These are phyloP conservation scores for Anthoceros angustus DNA, from an alignment of 225 moss, liverwort and hornwort species.

Conservation along the genomic window DNA sequence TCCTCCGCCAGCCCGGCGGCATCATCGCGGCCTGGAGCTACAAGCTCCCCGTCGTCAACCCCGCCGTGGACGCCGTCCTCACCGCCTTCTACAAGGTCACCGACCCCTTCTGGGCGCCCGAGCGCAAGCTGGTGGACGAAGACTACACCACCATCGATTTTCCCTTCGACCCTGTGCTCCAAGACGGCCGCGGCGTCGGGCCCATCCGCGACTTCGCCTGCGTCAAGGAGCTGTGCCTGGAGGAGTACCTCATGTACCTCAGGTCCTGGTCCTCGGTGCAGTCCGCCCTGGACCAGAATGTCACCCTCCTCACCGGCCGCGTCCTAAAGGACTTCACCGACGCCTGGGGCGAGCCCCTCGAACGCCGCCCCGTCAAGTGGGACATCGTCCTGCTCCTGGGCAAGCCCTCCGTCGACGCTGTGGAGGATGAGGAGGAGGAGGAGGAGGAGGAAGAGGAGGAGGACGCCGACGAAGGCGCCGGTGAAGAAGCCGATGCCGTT, in stretches of 20 bases:
- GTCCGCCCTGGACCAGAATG: slow-evolving; percentile 29
- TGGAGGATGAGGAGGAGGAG: no score
- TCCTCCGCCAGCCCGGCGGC: slow-evolving; percentile 40
- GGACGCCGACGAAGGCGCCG: no score
- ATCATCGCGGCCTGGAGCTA: slow-evolving; percentile 41
- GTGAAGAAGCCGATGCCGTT: no score
- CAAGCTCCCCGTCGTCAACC: slow-evolving; percentile 22
- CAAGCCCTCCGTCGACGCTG: neutral
- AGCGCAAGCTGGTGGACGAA: slow-evolving; percentile 18
- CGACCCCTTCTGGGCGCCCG: slow-evolving; percentile 21
- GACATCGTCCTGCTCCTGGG: neutral
- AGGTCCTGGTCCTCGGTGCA: slow-evolving; percentile 42
- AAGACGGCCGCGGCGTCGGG: slow-evolving; percentile 13
- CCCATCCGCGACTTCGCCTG: slow-evolving; percentile 22
- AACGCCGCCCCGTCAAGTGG: neutral
- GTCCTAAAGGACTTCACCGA: neutral
- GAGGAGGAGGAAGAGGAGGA: no score
- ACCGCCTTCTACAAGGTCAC: slow-evolving; percentile 8
- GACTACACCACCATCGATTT: slow-evolving; percentile 36
- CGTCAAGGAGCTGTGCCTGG: slow-evolving; percentile 16
- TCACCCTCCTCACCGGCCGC: slow-evolving; percentile 22
- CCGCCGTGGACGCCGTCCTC: slow-evolving; percentile 30
- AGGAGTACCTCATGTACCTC: slow-evolving; percentile 24
- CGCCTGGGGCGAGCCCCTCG: slow-evolving; percentile 14
- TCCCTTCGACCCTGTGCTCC: slow-evolving; percentile 32